Conservation (phyloP, 78 protist genomes). For the Neovahlkampfia damariscottae region DNA sequence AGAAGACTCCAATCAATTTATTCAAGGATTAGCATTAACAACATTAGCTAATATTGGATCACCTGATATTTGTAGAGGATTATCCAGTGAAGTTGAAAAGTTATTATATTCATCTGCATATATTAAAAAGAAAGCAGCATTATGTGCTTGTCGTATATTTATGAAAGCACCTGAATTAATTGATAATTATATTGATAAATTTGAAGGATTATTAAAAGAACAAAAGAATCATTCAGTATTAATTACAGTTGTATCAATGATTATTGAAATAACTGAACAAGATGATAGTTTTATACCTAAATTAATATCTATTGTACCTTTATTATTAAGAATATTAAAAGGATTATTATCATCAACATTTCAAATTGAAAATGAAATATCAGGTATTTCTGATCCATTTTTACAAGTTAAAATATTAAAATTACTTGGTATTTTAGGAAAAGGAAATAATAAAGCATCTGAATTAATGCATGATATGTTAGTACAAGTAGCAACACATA, state of each 20-base stretch:
- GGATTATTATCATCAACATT: conserved; percentile 60
- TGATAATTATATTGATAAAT: conserved; percentile 61
- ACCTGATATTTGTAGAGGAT: conserved; percentile 85
- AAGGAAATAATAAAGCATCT: conserved; percentile 37
- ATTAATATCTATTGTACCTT: conserved; percentile 39
- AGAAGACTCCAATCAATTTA: conserved; percentile 56
- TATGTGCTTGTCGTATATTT: conserved; percentile 77
- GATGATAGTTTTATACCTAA: neutral
- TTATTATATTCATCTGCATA: conserved; percentile 51
- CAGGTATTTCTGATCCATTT: conserved; percentile 95
- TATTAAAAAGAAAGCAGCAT: conserved; percentile 83
- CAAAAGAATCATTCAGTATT: conserved; percentile 78
- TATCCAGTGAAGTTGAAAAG: conserved; percentile 80
- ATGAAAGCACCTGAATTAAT: conserved; percentile 70
- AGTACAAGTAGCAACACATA: conserved; percentile 92
- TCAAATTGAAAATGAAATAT: conserved; percentile 88
- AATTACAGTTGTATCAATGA: conserved; percentile 57
- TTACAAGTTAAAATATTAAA: conserved; percentile 82
- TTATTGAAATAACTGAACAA: conserved; percentile 45
- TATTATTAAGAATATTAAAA: conserved; percentile 54
- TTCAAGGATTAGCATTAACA: conserved; percentile 79
- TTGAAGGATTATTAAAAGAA: conserved; percentile 27
- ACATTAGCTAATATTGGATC: conserved; percentile 89
- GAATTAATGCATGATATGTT: conserved; percentile 90
- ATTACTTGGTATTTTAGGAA: conserved; percentile 70